A percentile compares a stretch with the other conserved stretches of the same genome.
Conservation (phyloP, 352 stramenopile genomes). For the Pythium aquatile region DNA sequence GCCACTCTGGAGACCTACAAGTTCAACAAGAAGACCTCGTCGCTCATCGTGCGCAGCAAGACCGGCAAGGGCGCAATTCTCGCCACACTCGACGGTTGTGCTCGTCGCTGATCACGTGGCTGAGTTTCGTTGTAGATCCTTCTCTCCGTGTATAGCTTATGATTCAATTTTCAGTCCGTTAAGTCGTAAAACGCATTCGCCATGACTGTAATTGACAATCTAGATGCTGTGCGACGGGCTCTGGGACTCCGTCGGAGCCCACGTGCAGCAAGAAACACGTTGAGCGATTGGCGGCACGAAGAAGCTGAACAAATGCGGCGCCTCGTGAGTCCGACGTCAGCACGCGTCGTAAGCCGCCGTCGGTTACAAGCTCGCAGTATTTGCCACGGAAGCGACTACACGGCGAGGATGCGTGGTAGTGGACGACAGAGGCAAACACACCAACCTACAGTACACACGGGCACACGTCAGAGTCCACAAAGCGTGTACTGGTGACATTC, state of each 20-base stretch:
- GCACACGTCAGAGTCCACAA: not conserved
- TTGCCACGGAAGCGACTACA: not conserved
- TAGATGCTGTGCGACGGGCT: not conserved
- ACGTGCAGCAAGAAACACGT: constrained; percentile 38
- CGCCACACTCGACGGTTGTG: not conserved
- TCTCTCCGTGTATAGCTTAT: no score
- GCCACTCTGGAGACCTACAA: not conserved
- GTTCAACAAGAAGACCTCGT: not conserved
- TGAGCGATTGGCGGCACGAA: constrained; percentile 28
- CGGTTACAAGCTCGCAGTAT: constrained; percentile 2
- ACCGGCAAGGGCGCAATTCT: not conserved
- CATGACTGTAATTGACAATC: not conserved
- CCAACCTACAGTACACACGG: constrained; percentile 3
- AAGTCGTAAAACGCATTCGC: not conserved
- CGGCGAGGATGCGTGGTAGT: not conserved
- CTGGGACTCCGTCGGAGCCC: constrained; percentile 33
- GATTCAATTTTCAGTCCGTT: not conserved
- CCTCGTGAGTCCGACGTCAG: constrained; percentile 30
- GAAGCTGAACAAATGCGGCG: constrained; percentile 26
- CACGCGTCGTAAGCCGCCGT: constrained; percentile 28
- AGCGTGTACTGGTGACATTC: no score
- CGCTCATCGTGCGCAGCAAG: not conserved
- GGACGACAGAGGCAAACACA: constrained; percentile 1
- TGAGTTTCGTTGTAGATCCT: no score
- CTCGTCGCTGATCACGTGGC: not conserved